Evolutionary conservation across 2,329 filamentous ascomycete species (phyloP).

Genomic region (Sporothrix luriei): DNA sequence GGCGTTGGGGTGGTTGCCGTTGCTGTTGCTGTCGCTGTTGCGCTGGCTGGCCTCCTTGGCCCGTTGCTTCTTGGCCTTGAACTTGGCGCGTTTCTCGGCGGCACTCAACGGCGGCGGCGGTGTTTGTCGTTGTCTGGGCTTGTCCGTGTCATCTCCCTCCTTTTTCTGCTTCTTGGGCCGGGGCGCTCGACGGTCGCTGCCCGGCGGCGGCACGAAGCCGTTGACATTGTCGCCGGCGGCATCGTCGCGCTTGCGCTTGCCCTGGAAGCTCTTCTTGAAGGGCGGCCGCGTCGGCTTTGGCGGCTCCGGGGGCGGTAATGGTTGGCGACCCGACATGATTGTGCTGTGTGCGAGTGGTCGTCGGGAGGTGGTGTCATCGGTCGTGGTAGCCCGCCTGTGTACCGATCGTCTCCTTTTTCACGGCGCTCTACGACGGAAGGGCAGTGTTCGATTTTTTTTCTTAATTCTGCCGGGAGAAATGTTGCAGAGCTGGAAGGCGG

Average conservation of each 20-base stretch:
- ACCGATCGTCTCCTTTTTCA: not conserved
- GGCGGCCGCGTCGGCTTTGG: conserved; percentile 27
- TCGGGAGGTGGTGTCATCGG: not conserved
- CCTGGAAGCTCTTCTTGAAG: conserved; percentile 23
- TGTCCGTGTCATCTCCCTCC: conserved; percentile 4
- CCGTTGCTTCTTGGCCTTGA: conserved; percentile 27
- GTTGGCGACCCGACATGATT: conserved; percentile 28
- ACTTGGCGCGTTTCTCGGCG: conserved; percentile 16
- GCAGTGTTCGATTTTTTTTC: conserved; percentile 21
- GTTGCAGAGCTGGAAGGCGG: conserved; percentile 16
- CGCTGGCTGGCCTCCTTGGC: conserved; percentile 21
- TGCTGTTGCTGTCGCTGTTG: conserved; percentile 31
- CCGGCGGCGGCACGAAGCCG: conserved; percentile 12
- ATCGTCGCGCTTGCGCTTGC: conserved; percentile 33
- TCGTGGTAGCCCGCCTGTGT: not conserved
- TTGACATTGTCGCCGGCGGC: conserved; percentile 26
- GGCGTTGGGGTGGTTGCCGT: conserved; percentile 37
- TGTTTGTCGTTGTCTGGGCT: conserved; percentile 5
- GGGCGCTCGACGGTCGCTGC: conserved; percentile 10
- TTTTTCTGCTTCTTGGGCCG: conserved; percentile 32
- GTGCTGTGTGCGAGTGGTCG: not conserved
- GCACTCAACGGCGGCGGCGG: conserved; percentile 19
- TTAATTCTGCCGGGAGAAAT: conserved; percentile 29
- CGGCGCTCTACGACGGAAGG: not conserved
- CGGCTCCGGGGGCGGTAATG: conserved; percentile 28